Evolutionary conservation across 139 green algal species (phyloP).

Genomic region (Eudorina sp.): DNA sequence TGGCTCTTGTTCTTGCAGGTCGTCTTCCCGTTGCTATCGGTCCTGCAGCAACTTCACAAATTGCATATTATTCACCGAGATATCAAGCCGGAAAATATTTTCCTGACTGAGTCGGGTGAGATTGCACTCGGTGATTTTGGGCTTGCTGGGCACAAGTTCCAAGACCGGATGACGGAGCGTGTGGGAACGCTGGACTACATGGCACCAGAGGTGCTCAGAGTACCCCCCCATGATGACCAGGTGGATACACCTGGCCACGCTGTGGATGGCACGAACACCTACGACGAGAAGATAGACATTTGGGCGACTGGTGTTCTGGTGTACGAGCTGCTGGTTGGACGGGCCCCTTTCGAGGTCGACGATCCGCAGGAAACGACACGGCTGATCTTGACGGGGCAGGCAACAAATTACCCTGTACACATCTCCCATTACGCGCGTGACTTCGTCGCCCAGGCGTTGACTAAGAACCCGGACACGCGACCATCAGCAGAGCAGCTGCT

Average conservation of each 20-base stretch:
- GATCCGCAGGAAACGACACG: constrained; percentile 45
- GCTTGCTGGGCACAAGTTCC: constrained; percentile 52
- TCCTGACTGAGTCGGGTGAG: constrained; percentile 41
- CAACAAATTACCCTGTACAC: constrained; percentile 34
- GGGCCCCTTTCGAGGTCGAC: constrained; percentile 65
- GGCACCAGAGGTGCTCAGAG: constrained; percentile 49
- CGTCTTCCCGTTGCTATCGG: constrained; percentile 59
- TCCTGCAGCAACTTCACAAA: constrained; percentile 67
- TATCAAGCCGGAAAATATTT: constrained; percentile 67
- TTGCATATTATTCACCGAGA: constrained; percentile 70
- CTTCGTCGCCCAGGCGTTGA: constrained; percentile 76
- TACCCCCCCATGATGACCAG: constrained; percentile 21
- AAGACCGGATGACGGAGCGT: constrained; percentile 52
- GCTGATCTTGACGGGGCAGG: constrained; percentile 18
- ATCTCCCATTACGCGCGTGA: constrained; percentile 55
- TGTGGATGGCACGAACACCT: neutral
- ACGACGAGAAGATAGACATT: constrained; percentile 62
- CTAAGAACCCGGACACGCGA: constrained; percentile 56
- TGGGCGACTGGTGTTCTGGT: constrained; percentile 65
- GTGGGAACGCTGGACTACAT: constrained; percentile 71
- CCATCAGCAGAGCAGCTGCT: constrained; percentile 73
- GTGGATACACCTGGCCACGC: neutral
- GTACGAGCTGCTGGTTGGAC: constrained; percentile 66
- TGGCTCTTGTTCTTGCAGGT: constrained; percentile 44
- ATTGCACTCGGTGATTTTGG: constrained; percentile 67